Evolutionary conservation across 2,329 filamentous ascomycete species (phyloP), one percentile per base, ranked within the genome.

Genomic region (Xenosphaeropsis pyriputrescens): DNA sequence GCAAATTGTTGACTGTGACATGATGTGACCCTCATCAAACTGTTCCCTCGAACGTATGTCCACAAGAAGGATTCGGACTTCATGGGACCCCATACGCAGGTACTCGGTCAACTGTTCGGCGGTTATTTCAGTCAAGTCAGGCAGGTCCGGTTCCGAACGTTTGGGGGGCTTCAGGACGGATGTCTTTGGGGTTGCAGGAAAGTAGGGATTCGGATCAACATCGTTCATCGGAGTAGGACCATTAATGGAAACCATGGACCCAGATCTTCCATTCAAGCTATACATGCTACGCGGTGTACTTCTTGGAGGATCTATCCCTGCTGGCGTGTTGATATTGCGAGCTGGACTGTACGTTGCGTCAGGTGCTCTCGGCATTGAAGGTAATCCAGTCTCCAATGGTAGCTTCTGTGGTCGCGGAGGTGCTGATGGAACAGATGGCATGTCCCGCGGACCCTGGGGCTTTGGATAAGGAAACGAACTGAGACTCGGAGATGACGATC

Each of bases 11-110:
- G 75, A 79, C 39, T 78, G 78, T 5, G 82, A 77, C 63, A 82
- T 81, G 45, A 98, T 86, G 54, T 98, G 91, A 0, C 91, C 91
- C 35, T 79, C 70, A 47, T 96, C 85, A 52, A 84, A 98, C 7
- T 82, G 73, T 38, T 82, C 74, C 18, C 91, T 77, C 39, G 72
- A 65, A 30, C 91, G 78, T 32, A 95, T 75, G 56, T 98, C 91
- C 45, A 98, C 85, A 17, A 96, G 57, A 11, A 98, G 62, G 17
- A 95, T 67, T 59, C 76, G 60, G 60, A 85, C 42, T 52, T 69
- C 47, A 51, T 59, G 50, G 12, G 64, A 56, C 0, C 57, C 58
- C 41, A 66, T 63, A 39, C 68, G 66, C 52, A 93, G 72, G 39
- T 81, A 81, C 34, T 78, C 70, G 42, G 79, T 70, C 1, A 98